phyloP scores from a whole-genome alignment of 1,284 basidiomycete species.

The Phellinidium pouzarii region DNA sequence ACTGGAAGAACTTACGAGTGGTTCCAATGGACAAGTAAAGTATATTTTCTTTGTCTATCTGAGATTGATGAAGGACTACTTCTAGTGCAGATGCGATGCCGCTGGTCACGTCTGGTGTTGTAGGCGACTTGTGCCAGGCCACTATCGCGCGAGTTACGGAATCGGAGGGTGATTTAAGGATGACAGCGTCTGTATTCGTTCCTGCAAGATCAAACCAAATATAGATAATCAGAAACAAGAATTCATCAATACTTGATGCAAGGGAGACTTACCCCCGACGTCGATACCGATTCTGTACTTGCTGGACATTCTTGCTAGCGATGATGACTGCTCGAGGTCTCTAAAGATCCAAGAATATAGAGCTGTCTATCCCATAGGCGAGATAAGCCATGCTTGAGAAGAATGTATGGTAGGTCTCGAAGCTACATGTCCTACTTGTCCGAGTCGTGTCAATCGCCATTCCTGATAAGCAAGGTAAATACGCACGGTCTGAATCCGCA shows the following conservation, averaged over 20 bases:
- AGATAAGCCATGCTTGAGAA: neutral
- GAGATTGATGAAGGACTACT: constrained; percentile 32
- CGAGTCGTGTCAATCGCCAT: neutral
- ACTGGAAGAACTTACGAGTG: constrained; percentile 31
- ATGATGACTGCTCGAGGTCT: too few relatives aligned
- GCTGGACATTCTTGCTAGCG: constrained; percentile 3
- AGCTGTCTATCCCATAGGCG: neutral
- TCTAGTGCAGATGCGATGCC: constrained; percentile 44
- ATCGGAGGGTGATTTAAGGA: constrained; percentile 38
- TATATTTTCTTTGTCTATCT: constrained; percentile 30
- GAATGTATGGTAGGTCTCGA: neutral
- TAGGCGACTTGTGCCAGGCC: constrained; percentile 44
- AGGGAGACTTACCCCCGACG: constrained; percentile 34
- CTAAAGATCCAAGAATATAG: neutral
- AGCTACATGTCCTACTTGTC: too few relatives aligned
- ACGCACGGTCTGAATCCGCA: neutral
- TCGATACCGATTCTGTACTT: constrained; percentile 38
- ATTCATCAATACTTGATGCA: neutral
- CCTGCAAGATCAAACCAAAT: constrained; percentile 27
- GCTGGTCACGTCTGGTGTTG: constrained; percentile 44
- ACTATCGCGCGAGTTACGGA: constrained; percentile 36
- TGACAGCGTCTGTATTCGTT: constrained; percentile 47
- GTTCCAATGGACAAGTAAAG: constrained; percentile 43
- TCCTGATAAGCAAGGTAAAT: neutral
- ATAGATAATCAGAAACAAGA: neutral